Evolutionary conservation across 2,329 filamentous ascomycete species (phyloP).

Genomic region (Diplocarpon rosae): DNA sequence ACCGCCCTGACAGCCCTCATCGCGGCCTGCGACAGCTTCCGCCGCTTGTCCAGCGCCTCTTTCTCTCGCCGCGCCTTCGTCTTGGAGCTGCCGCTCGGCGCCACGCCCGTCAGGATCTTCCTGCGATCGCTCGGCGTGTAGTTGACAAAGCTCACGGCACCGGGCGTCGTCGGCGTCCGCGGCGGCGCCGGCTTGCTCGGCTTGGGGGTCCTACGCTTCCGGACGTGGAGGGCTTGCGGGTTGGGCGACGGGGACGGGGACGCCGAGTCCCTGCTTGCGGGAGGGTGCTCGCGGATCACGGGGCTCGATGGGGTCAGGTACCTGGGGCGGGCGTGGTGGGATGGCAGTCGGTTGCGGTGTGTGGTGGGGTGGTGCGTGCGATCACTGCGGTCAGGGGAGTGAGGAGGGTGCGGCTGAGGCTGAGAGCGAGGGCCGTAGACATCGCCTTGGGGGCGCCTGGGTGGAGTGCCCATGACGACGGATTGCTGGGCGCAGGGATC

Average conservation of each 20-base stretch:
- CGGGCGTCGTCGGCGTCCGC: constrained; percentile 29
- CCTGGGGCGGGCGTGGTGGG: constrained; percentile 11
- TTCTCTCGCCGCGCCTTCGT: constrained; percentile 88
- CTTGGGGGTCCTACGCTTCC: constrained; percentile 19
- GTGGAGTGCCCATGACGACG: constrained; percentile 15
- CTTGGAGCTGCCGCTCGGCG: constrained; percentile 82
- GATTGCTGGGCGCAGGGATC: constrained; percentile 13
- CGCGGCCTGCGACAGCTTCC: constrained; percentile 56
- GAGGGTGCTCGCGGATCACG: constrained; percentile 5
- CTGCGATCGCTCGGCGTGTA: constrained; percentile 72
- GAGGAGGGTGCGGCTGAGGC: background rate
- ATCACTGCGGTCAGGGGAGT: too few relatives aligned
- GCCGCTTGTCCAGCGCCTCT: constrained; percentile 69
- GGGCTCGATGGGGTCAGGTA: constrained; percentile 6
- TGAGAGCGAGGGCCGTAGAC: constrained; percentile 4
- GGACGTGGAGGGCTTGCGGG: constrained; percentile 15
- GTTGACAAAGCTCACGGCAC: constrained; percentile 64
- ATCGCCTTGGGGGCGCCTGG: constrained; percentile 13
- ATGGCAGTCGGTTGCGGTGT: background rate
- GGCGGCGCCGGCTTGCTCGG: constrained; percentile 24
- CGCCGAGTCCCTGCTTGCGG: constrained; percentile 11
- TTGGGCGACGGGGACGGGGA: constrained; percentile 2
- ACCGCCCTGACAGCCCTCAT: constrained; percentile 58
- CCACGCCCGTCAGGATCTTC: constrained; percentile 78
- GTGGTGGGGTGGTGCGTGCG: background rate